Base-by-base conservation (phyloP, 2,329 filamentous ascomycete genomes). In the Talaromyces sp. region DNA sequence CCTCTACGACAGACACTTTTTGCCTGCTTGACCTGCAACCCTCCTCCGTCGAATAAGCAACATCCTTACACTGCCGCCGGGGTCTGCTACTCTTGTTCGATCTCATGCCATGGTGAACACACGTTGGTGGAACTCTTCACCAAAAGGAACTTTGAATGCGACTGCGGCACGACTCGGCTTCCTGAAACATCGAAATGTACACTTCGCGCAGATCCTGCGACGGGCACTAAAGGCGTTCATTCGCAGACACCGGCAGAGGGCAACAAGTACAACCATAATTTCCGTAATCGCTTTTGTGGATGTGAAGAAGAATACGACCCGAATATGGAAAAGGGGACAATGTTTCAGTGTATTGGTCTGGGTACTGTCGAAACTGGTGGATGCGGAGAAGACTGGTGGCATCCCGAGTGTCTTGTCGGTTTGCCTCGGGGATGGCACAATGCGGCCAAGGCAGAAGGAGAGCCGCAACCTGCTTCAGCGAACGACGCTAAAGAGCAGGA, bases 341-440 rank as follows among this genome's bases (percentile, higher is more conserved):
- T 99, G 94, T 99, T 95, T 67, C 94, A 99, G 74, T 99, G 94
- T 71, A 75, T 97, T 2, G 93, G 93, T 0, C 79, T 97, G 0
- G 92, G 91, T 0, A 88, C 86, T 0, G 81, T 84, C 12, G 89
- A 93, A 65, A 87, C 88, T 1, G 92, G 92, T 17, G 93, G 92
- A 4, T 97, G 93, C 75, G 93, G 93, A 12, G 93, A 97, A 77
- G 93, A 97, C 71, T 97, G 93, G 93, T 97, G 91, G 83, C 93
- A 97, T 77, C 91, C 93, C 0, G 92, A 94, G 63, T 97, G 93
- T 71, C 79, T 97, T 8, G 85, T 96, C 54, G 92, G 92, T 6
- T 77, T 95, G 66, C 86, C 88, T 0, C 84, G 91, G 11, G 83
- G 86, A 61, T 92, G 89, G 86, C 75, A 74, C 51, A 67, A 72